These are phyloP conservation scores for Solanum gandarillasii DNA, from an alignment of 257 asterid species.

Conservation along the genomic window DNA sequence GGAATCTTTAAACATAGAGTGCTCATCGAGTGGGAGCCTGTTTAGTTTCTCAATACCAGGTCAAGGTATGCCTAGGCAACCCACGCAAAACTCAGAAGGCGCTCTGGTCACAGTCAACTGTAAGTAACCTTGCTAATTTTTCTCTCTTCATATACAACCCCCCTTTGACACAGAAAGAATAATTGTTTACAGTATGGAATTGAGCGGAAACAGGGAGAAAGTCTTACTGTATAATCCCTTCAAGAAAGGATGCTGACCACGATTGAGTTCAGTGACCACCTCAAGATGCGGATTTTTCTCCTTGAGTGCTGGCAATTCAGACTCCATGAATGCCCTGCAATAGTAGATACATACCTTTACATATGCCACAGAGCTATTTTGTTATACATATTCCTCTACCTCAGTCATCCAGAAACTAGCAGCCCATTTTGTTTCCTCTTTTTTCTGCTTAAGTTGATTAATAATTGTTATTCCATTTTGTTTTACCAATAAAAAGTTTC, in stretches of 20 bases:
- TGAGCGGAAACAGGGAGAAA: constrained; percentile 1
- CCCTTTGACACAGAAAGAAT: not conserved
- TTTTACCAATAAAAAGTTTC: not conserved
- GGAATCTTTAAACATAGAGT: not conserved
- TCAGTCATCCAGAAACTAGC: not conserved
- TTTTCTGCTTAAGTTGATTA: not conserved
- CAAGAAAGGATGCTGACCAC: constrained; percentile 78
- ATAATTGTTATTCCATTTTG: not conserved
- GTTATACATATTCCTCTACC: not conserved
- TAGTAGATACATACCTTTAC: not conserved
- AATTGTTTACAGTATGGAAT: not conserved
- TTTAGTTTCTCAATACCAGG: not conserved
- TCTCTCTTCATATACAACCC: not conserved
- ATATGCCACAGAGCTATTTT: not conserved
- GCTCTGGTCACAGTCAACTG: not conserved
- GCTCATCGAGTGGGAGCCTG: not conserved
- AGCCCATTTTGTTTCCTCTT: not conserved
- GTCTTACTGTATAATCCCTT: constrained; percentile 70
- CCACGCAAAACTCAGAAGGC: not conserved
- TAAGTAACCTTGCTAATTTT: not conserved
- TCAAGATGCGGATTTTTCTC: constrained; percentile 79
- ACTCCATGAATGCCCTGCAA: constrained; percentile 71
- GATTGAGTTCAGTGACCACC: constrained; percentile 73
- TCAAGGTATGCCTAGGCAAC: not conserved
- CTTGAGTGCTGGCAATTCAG: constrained; percentile 56